Evolutionary conservation across 169 alveolate genomes (phyloP).

Genomic region (Plasmodium gaboni): DNA sequence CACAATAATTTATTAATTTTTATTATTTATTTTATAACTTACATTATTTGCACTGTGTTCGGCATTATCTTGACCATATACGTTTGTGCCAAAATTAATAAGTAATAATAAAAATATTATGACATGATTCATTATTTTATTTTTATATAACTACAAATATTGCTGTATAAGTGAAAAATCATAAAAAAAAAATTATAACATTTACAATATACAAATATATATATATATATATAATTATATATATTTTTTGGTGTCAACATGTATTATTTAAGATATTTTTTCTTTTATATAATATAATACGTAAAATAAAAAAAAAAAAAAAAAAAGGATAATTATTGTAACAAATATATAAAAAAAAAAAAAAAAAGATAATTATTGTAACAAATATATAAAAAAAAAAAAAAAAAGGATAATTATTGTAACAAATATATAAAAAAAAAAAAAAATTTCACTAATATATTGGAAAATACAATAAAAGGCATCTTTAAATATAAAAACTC

Average conservation of each 20-base stretch:
- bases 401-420: no score
- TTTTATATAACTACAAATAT: neutral
- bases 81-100: conserved; percentile 33
- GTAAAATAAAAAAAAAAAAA: no score
- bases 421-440: no score
- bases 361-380: no score
- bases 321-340: no score
- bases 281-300: no score
- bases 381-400: no score
- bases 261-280: no score
- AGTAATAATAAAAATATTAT: conserved; percentile 38
- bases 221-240: conserved; percentile 1
- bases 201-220: neutral
- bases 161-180: conserved; percentile 18
- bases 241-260: neutral
- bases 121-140: conserved; percentile 47
- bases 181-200: conserved; percentile 1
- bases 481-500: no score
- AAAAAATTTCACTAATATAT: no score
- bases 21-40: conserved; percentile 8
- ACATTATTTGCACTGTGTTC: conserved; percentile 5
- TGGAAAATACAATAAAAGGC: no score
- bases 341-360: no score
- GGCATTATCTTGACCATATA: conserved; percentile 10
- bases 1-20: neutral